phyloP scores from a whole-genome alignment of 2,329 filamentous ascomycete genomes.

The Xylaria sp. region DNA sequence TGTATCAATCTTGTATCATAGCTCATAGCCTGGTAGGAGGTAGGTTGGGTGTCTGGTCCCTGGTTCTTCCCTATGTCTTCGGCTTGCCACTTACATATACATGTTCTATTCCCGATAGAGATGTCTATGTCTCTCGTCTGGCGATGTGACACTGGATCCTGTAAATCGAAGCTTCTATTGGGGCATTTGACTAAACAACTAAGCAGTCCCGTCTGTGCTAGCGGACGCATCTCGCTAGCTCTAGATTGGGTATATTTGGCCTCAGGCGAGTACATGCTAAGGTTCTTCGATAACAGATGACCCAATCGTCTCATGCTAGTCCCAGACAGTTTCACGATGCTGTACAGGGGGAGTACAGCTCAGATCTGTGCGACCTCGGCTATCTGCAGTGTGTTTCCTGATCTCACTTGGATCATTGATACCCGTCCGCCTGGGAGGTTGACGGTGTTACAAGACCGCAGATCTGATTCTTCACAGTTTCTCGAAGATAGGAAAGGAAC shows the following conservation, averaged over 20 bases:
- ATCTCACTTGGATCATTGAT: slow-evolving; percentile 45
- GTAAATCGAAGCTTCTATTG: slow-evolving; percentile 22
- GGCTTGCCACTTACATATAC: slow-evolving; percentile 10
- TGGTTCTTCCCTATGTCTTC: background rate
- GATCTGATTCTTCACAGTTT: slow-evolving; percentile 42
- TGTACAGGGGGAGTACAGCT: slow-evolving; percentile 44
- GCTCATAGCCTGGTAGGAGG: background rate
- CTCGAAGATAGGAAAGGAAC: slow-evolving; percentile 41
- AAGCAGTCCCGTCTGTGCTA: background rate
- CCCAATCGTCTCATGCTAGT: slow-evolving; percentile 37
- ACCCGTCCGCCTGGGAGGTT: slow-evolving; percentile 46
- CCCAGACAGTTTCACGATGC: slow-evolving; percentile 48
- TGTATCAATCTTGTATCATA: background rate
- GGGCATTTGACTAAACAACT: slow-evolving; percentile 25
- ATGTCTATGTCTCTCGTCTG: slow-evolving; percentile 24
- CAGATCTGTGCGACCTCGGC: slow-evolving; percentile 49
- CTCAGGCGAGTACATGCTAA: slow-evolving; percentile 25
- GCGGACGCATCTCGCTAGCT: slow-evolving; percentile 2
- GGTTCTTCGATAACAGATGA: slow-evolving; percentile 19
- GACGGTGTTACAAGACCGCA: slow-evolving; percentile 42
- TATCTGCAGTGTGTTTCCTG: slow-evolving; percentile 49
- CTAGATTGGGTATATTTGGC: slow-evolving; percentile 21
- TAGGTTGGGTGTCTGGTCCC: background rate
- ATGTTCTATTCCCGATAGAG: background rate
- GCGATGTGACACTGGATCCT: slow-evolving; percentile 5